These are phyloP conservation scores for Aspergillus sparsus DNA, from an alignment of 495 filamentous ascomycete species.

Conservation along the genomic window DNA sequence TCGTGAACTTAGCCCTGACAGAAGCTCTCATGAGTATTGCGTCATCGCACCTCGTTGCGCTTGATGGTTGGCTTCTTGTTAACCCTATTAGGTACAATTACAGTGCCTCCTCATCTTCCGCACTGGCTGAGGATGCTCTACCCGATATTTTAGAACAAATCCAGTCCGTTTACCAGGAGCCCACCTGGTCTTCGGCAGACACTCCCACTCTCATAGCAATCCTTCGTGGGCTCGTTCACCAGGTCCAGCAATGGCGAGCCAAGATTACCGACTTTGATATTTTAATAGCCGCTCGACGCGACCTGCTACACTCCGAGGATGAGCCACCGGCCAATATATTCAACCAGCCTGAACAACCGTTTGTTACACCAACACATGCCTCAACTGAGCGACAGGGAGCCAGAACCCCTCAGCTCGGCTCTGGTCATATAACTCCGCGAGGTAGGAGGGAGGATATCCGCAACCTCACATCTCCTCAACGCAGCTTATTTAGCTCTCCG, in stretches of 20 bases:
- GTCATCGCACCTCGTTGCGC: conserved; percentile 75
- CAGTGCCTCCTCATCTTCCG: conserved; percentile 4
- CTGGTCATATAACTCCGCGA: conserved; percentile 23
- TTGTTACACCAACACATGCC: conserved; percentile 24
- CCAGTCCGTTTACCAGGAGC: conserved; percentile 36
- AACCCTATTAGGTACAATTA: conserved; percentile 55
- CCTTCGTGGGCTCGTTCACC: conserved; percentile 57
- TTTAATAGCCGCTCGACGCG: conserved; percentile 68
- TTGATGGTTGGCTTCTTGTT: conserved; percentile 89
- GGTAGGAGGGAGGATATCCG: conserved; percentile 20
- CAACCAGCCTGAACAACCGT: conserved; percentile 21
- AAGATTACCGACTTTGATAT: conserved; percentile 76
- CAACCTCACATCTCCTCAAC: conserved; percentile 23
- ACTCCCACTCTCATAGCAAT: conserved; percentile 43
- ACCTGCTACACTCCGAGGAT: conserved; percentile 42
- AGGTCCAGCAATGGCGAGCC: conserved; percentile 64
- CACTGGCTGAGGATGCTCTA: not conserved
- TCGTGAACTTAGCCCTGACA: conserved; percentile 84
- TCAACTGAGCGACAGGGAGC: conserved; percentile 29
- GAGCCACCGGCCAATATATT: conserved; percentile 15
- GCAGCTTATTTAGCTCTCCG: conserved; percentile 27
- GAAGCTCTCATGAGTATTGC: conserved; percentile 79
- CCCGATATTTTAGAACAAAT: conserved; percentile 30
- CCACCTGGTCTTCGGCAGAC: conserved; percentile 40
- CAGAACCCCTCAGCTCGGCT: conserved; percentile 12